A percentile compares a stretch with the other conserved stretches of the same genome.
These are phyloP conservation scores for Aspergillus proliferans DNA, from an alignment of 2,329 filamentous ascomycete genomes.

Conservation along the genomic window DNA sequence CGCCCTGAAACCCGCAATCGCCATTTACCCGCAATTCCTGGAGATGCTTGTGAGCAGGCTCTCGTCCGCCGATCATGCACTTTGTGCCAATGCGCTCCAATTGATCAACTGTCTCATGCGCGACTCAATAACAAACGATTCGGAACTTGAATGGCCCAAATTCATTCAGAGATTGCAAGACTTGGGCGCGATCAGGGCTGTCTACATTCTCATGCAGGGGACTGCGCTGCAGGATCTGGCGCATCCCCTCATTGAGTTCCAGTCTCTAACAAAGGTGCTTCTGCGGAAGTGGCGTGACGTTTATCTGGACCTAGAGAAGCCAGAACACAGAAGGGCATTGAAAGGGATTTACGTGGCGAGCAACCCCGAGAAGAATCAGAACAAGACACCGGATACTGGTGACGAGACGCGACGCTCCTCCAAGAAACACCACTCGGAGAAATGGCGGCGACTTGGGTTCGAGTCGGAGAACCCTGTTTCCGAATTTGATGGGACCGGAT, in stretches of 20 bases:
- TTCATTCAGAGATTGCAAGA: conserved; percentile 93
- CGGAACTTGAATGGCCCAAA: conserved; percentile 81
- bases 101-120: conserved; percentile 92
- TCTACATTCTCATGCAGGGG: conserved; percentile 90
- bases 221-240: conserved; percentile 85
- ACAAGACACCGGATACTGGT: conserved; percentile 25
- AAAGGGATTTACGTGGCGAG: conserved; percentile 81
- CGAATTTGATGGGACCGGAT: conserved; percentile 82
- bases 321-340: conserved; percentile 80
- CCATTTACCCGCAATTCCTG: conserved; percentile 86
- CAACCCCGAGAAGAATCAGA: conserved; percentile 38
- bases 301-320: conserved; percentile 72
- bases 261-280: conserved; percentile 81
- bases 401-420: conserved; percentile 52
- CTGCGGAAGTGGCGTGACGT: conserved; percentile 84
- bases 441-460: conserved; percentile 89
- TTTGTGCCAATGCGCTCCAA: conserved; percentile 92
- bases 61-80: conserved; percentile 86
- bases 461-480: conserved; percentile 78
- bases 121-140: conserved; percentile 75
- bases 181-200: conserved; percentile 83
- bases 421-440: conserved; percentile 75
- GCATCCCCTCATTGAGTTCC: conserved; percentile 86
- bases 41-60: conserved; percentile 88
- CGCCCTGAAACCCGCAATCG: conserved; percentile 84